Evolutionary conservation across 345 rosid species (phyloP).

Genomic region (Erysimum cheiranthoides): DNA sequence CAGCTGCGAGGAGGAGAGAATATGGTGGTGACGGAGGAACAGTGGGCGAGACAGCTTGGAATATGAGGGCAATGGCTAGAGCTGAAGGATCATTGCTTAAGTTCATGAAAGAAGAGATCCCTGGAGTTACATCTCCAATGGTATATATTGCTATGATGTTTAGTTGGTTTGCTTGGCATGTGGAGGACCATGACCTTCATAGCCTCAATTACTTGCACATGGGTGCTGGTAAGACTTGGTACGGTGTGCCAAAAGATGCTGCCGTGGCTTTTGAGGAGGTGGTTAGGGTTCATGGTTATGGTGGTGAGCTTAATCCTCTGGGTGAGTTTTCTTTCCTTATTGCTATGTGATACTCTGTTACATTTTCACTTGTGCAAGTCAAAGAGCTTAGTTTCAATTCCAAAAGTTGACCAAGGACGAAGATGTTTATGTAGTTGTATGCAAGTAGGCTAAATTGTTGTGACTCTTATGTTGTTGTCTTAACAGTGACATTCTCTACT

Average conservation of each 20-base stretch:
- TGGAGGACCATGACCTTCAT: conserved; percentile 96
- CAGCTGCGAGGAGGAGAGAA: conserved; percentile 56
- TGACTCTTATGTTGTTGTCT: conserved; percentile 18
- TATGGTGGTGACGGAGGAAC: conserved; percentile 64
- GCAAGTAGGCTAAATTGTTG: conserved; percentile 22
- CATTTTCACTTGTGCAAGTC: conserved; percentile 22
- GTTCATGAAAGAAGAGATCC: conserved; percentile 98
- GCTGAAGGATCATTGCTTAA: conserved; percentile 86
- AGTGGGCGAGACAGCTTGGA: conserved; percentile 93
- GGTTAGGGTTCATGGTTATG: conserved; percentile 91
- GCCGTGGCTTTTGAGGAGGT: conserved; percentile 97
- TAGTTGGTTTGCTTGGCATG: conserved; percentile 99
- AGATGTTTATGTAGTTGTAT: neutral
- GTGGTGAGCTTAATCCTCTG: conserved; percentile 56
- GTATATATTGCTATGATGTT: conserved; percentile 95
- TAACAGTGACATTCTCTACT: conserved; percentile 75
- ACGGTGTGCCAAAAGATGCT: conserved; percentile 94
- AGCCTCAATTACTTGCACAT: conserved; percentile 97
- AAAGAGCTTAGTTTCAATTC: neutral
- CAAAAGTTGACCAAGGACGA: neutral
- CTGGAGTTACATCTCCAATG: conserved; percentile 99
- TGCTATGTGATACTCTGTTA: conserved; percentile 19
- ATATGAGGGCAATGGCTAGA: conserved; percentile 95
- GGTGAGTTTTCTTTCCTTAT: conserved; percentile 5
- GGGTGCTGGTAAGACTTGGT: conserved; percentile 99